Evolutionary conservation across 192 early-diverging fungal species (phyloP), one percentile per base, ranked within the genome.

Genomic region (Rhizophagus clarus): DNA sequence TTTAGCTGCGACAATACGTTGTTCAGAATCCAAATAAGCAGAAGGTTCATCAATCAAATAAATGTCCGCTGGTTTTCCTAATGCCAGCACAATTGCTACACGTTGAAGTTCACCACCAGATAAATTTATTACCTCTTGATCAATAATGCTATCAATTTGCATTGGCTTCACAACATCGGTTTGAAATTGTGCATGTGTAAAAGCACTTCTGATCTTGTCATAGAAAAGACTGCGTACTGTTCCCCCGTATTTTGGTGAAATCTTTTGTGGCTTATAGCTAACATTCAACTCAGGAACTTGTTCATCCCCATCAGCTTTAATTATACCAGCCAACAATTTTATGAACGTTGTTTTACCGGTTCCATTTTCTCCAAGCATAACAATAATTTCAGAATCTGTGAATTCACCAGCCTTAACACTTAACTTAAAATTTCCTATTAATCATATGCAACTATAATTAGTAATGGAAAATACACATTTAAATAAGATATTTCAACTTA

Each of bases 101-200:
- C 97, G 96, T 89, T 99, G 97, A 93, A 99, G 91, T 90, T 99
- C 97, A 92, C 97, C 97, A 87, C 97, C 97, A 76, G 97, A 99
- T 82, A 99, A 89, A 72, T 90, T 87, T 80, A 82, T 81, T 28
- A 97, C 95, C 61, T 93, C 89, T 82, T 98, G 94, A 86, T 99
- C 97, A 76, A 99, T 91, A 81, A 99, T 94, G 82, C 88, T 90
- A 34, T 99, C 97, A 79, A 98, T 96, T 74, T 92, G 87, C 82
- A 99, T 84, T 17, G 97, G 97, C 89, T 98, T 98, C 70, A 95
- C 88, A 34, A 99, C 97, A 83, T 99, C 96, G 8, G 96, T 94
- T 84, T 97, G 92, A 94, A 99, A 99, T 85, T 98, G 96, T 83
- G 96, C 91, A 84, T 96, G 90, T 89, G 94, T 89, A 85, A 97